Evolutionary conservation across 305 asterid genomes (phyloP).

Genomic region (Fraxinus greggii): DNA sequence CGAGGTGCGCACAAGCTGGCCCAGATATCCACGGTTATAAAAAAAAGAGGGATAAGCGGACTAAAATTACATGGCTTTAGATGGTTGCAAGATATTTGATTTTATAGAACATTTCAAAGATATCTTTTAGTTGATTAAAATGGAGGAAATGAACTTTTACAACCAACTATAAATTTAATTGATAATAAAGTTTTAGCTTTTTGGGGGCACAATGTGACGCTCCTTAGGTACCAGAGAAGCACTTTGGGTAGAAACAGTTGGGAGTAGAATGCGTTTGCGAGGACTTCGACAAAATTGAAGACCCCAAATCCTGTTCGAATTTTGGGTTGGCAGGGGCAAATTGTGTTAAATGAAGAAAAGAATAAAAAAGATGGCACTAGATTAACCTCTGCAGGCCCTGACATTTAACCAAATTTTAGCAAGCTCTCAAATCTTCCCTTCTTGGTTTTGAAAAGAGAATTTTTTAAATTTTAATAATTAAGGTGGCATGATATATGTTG

Average conservation of each 20-base stretch:
- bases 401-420: not conserved
- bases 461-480: not conserved
- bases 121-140: not conserved
- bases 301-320: not conserved
- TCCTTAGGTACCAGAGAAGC: not conserved
- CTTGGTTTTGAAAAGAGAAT: not conserved
- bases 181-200: not conserved
- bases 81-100: not conserved
- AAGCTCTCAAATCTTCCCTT: not conserved
- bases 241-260: not conserved
- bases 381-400: not conserved
- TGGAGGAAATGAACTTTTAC: not conserved
- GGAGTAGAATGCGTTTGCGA: not conserved
- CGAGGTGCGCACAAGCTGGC: no score
- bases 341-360: not conserved
- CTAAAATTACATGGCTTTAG: not conserved
- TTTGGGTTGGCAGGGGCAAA: not conserved
- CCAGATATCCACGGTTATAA: no score
- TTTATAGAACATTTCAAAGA: not conserved
- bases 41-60: not conserved
- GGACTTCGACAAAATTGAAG: not conserved
- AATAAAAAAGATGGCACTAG: not conserved
- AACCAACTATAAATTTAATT: not conserved
- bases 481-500: not conserved
- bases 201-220: not conserved